Percentiles rank a stretch among this genome's conserved stretches.
phyloP scores from a whole-genome alignment of 257 asterid species.

The Petunia axillaris region DNA sequence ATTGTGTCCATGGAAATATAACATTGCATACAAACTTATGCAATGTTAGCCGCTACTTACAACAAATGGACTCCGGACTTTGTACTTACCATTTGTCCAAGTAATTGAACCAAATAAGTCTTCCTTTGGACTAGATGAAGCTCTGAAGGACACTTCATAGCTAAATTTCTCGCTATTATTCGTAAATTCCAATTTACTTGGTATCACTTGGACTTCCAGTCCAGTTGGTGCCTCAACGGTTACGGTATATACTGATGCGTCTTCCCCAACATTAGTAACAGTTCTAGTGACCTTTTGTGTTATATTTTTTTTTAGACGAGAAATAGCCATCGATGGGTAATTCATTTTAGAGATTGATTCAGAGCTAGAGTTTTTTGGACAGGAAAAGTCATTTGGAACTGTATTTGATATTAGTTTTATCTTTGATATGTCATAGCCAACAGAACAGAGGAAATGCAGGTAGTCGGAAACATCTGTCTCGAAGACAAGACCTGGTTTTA shows the following conservation, averaged over 20 bases:
- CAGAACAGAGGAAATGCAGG: slow-evolving; percentile 61
- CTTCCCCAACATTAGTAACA: slow-evolving; percentile 64
- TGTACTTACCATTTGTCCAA: slow-evolving; percentile 38
- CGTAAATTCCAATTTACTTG: slow-evolving; percentile 60
- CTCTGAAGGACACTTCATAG: slow-evolving; percentile 57
- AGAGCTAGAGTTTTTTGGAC: slow-evolving; percentile 40
- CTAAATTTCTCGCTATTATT: slow-evolving; percentile 46
- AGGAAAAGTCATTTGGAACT: slow-evolving; percentile 58
- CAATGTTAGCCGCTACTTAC: slow-evolving; percentile 26
- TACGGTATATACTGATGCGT: slow-evolving; percentile 53
- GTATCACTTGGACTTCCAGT: slow-evolving; percentile 56
- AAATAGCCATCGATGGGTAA: slow-evolving; percentile 72
- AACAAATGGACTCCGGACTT: slow-evolving; percentile 70
- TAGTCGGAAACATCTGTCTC: slow-evolving; percentile 60
- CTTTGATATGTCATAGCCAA: slow-evolving; percentile 44
- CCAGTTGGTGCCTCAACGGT: slow-evolving; percentile 40
- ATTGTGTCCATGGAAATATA: no score
- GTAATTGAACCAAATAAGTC: slow-evolving; percentile 53
- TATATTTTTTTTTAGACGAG: slow-evolving; percentile 34
- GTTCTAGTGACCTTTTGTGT: slow-evolving; percentile 55
- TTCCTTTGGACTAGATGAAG: slow-evolving; percentile 17
- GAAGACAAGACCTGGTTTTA: slow-evolving; percentile 74
- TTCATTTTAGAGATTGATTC: slow-evolving; percentile 72
- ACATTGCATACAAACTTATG: no score
- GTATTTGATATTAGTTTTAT: slow-evolving; percentile 51